Evolutionary conservation across 164 flowering plant genomes (phyloP).

Genomic region (Magnolia officinalis): DNA sequence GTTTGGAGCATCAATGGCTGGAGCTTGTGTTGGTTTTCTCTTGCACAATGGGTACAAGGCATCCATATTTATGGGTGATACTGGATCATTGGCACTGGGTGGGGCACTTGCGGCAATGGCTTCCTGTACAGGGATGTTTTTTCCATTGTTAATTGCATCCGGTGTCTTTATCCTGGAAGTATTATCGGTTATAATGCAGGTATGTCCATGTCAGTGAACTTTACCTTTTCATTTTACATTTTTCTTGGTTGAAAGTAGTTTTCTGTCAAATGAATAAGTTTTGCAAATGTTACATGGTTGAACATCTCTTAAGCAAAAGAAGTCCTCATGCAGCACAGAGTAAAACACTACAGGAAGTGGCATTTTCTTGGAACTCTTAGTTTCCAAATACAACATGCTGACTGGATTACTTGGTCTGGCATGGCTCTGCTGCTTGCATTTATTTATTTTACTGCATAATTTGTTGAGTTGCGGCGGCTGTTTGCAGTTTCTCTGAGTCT

Average conservation of each 20-base stretch:
- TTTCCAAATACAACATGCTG: background rate
- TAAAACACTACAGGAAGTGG: too few species aligned
- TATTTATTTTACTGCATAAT: background rate
- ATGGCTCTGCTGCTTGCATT: background rate
- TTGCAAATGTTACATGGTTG: background rate
- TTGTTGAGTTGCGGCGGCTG: background rate
- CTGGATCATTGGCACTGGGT: constrained; percentile 86
- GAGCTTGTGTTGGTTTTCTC: constrained; percentile 92
- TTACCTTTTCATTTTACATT: background rate
- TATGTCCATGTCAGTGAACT: constrained; percentile 13
- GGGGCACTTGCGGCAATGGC: constrained; percentile 96
- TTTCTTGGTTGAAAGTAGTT: background rate
- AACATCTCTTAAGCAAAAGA: background rate
- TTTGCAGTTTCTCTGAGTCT: constrained; percentile 1
- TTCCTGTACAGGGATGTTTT: constrained; percentile 92
- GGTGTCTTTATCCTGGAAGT: constrained; percentile 72
- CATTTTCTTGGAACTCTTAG: background rate
- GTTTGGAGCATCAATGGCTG: constrained; percentile 96
- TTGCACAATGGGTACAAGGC: constrained; percentile 84
- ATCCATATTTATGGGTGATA: constrained; percentile 88
- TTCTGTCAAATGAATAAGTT: background rate
- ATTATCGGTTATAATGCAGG: constrained; percentile 70
- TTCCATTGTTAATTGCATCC: constrained; percentile 77
- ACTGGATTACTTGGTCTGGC: background rate
- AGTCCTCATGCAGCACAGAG: background rate